Conservation (phyloP, 106 monocot genomes). For the Dactylorhiza incarnata region DNA sequence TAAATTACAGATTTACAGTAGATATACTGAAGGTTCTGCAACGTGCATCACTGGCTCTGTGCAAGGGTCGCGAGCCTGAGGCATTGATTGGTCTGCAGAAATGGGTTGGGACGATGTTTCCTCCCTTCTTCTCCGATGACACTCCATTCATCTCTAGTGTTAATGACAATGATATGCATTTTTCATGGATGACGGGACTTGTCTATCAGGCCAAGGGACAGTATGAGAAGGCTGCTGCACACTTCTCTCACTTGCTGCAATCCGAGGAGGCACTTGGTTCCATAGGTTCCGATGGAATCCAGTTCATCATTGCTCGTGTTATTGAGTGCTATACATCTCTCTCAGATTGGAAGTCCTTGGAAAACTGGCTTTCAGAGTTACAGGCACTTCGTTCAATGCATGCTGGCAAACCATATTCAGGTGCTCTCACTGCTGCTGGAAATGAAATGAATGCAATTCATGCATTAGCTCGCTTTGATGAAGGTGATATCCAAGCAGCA, state of each 20-base stretch:
- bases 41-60: slow-evolving; percentile 72
- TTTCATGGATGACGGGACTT: slow-evolving; percentile 92
- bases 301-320: slow-evolving; percentile 75
- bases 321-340: slow-evolving; percentile 81
- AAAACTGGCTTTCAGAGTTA: slow-evolving; percentile 80
- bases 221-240: slow-evolving; percentile 97
- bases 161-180: slow-evolving; percentile 22
- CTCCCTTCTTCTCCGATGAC: slow-evolving; percentile 42
- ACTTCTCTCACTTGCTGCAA: slow-evolving; percentile 88
- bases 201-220: slow-evolving; percentile 84
- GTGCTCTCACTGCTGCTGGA: slow-evolving; percentile 90
- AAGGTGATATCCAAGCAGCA: slow-evolving; percentile 69
- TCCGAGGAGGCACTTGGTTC: slow-evolving; percentile 65
- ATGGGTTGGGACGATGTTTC: slow-evolving; percentile 52
- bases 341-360: slow-evolving; percentile 94
- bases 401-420: slow-evolving; percentile 89
- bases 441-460: slow-evolving; percentile 93
- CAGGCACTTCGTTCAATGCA: slow-evolving; percentile 72
- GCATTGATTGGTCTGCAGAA: slow-evolving; percentile 84
- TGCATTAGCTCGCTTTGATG: slow-evolving; percentile 89
- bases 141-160: slow-evolving; percentile 12
- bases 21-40: slow-evolving; percentile 73
- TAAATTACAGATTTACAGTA: slow-evolving; percentile 34
- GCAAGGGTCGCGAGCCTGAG: slow-evolving; percentile 65
- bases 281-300: slow-evolving; percentile 86